These are phyloP conservation scores for Geotrichum citri-aurantii DNA, from an alignment of 1,139 yeast species.

Conservation along the genomic window DNA sequence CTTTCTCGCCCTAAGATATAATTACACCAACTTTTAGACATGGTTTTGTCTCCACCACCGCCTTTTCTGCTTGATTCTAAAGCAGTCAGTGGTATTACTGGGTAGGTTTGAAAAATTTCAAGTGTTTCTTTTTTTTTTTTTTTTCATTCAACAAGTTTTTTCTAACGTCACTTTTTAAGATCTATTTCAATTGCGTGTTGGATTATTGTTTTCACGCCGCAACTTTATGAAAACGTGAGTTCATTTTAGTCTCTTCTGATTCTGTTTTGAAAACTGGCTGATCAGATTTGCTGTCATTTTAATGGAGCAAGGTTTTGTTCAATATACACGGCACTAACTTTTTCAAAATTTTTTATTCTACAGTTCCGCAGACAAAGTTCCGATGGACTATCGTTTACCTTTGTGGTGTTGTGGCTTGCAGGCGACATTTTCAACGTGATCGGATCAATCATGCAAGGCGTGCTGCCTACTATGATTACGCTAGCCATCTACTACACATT, in stretches of 20 bases:
- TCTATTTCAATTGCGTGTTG: slow-evolving; percentile 94
- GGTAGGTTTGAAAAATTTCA: slow-evolving; percentile 34
- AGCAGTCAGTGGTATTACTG: slow-evolving; percentile 80
- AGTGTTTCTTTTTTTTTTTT: background rate
- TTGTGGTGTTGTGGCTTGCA: slow-evolving; percentile 78
- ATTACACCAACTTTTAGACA: background rate
- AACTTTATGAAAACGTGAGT: slow-evolving; percentile 72
- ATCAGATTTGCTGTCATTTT: background rate
- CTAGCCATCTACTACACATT: slow-evolving; percentile 86
- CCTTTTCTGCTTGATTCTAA: slow-evolving; percentile 67
- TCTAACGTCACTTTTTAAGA: slow-evolving; percentile 23
- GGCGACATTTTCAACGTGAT: slow-evolving; percentile 90
- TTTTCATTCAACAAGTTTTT: background rate
- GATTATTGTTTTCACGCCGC: slow-evolving; percentile 97
- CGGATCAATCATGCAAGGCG: slow-evolving; percentile 83
- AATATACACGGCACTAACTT: background rate
- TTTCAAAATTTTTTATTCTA: background rate
- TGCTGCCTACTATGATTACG: slow-evolving; percentile 80
- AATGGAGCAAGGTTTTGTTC: background rate
- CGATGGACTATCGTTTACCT: slow-evolving; percentile 78
- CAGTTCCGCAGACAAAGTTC: slow-evolving; percentile 68
- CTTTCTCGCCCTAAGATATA: background rate
- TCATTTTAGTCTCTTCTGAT: background rate
- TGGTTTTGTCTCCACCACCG: slow-evolving; percentile 9
- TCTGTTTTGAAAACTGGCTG: background rate